phyloP scores from a whole-genome alignment of 2,329 filamentous ascomycete genomes.

The Talaromyces sp. region DNA sequence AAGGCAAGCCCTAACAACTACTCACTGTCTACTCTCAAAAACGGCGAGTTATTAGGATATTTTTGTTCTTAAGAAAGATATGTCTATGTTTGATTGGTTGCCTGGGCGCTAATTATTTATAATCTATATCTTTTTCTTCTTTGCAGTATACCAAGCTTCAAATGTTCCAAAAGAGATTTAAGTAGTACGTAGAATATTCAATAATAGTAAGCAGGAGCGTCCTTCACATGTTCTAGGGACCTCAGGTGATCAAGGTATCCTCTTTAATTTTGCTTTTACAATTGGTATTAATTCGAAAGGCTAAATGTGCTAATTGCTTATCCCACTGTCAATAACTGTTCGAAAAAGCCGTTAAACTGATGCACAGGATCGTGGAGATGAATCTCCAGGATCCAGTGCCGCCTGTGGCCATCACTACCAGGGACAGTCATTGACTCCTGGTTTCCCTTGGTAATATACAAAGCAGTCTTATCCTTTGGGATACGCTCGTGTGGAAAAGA shows the following conservation, averaged over 20 bases:
- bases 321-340: slow-evolving; percentile 27
- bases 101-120: background rate
- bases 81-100: background rate
- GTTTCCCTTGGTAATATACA: slow-evolving; percentile 47
- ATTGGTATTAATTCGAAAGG: background rate
- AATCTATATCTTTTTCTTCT: background rate
- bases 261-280: too few species aligned
- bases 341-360: slow-evolving; percentile 42
- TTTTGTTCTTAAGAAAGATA: background rate
- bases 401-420: slow-evolving; percentile 38
- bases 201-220: background rate
- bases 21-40: background rate
- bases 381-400: slow-evolving; percentile 51
- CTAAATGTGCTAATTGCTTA: background rate
- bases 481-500: slow-evolving; percentile 51
- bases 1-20: background rate
- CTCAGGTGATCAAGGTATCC: too few species aligned
- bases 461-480: slow-evolving; percentile 41
- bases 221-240: too few species aligned
- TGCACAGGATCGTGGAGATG: slow-evolving; percentile 41
- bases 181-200: background rate
- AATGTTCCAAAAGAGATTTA: background rate
- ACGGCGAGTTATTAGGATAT: background rate
- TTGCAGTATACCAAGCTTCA: background rate
- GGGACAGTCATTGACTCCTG: slow-evolving; percentile 34